Base-by-base conservation (phyloP, 169 alveolate species). In the Cryptosporidium meleagridis region DNA sequence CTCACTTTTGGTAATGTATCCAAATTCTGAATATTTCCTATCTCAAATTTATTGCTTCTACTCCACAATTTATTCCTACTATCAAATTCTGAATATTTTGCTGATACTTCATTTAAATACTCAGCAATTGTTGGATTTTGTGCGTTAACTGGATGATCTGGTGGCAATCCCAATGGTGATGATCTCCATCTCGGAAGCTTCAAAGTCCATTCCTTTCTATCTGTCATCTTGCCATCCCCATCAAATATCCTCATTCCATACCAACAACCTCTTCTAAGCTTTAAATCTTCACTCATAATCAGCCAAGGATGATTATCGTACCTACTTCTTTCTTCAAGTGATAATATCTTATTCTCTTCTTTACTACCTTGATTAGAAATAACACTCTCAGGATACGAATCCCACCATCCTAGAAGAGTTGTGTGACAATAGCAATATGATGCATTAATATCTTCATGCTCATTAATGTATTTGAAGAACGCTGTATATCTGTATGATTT, bases 381-480 rank as follows among this genome's bases (percentile, higher is more conserved):
- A 7, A 2, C 26, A 62, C 37, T 10, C 6, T 80, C 70, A n/a
- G 85, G 85, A 51, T 45, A 72, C 2, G 89, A 80, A 41, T 80
- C 75, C 89, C 89, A 80, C 89, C 89, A 80, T 26, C 89, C 89
- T 48, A 80, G 62, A 21, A 80, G 44, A 12, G 89, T 80, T 37
- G 89, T 80, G 44, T 80, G 89, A 21, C 89, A 80, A 48, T 62
- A 80, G 14, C 80, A 31, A 65, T 62, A 80, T 62, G 89, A 35
- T 16, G 55, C 48, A 80, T 80, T 80, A 37, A 80, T 80, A 26
- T 45, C 68, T 33, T 80, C 75, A 29, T 61, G n/a, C 16, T 80
- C 89, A 62, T 80, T 80, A 9, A 61, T 62, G 33, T 80, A 80
- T 16, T 80, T 80, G 33, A 80, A 80, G 59, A 80, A 80, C 4